phyloP scores from a whole-genome alignment of 108 stramenopile genomes.

The Skeletonema costatum region DNA sequence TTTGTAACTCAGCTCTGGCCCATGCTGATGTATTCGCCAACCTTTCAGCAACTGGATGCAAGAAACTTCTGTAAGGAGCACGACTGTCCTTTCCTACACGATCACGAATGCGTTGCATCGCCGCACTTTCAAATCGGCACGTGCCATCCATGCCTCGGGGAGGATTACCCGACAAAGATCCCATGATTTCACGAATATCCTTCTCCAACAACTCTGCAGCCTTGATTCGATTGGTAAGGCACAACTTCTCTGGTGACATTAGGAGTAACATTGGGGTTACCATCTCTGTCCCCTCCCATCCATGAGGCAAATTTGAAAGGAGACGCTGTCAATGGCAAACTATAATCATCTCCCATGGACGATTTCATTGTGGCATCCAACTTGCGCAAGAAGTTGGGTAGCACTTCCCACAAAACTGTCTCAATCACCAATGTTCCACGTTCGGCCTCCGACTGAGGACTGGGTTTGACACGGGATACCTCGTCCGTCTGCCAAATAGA shows the following conservation, averaged over 20 bases:
- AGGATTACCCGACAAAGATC: slow-evolving; percentile 59
- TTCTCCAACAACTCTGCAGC: slow-evolving; percentile 77
- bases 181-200: slow-evolving; percentile 68
- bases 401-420: slow-evolving; percentile 93
- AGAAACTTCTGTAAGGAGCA: slow-evolving; percentile 73
- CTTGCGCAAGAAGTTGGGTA: slow-evolving; percentile 89
- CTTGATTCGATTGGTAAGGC: slow-evolving; percentile 78
- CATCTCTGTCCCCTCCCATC: slow-evolving; percentile 99
- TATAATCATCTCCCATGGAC: slow-evolving; percentile 54
- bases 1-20: slow-evolving; percentile 62
- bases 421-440: slow-evolving; percentile 93
- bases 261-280: slow-evolving; percentile 97
- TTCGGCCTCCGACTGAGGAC: slow-evolving; percentile 92
- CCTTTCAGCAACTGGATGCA: slow-evolving; percentile 67
- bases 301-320: slow-evolving; percentile 94
- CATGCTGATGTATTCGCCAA: slow-evolving; percentile 60
- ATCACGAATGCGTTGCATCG: slow-evolving; percentile 46
- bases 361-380: slow-evolving; percentile 80
- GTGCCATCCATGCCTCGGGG: slow-evolving; percentile 15
- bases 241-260: slow-evolving; percentile 89
- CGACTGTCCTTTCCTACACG: slow-evolving; percentile 58
- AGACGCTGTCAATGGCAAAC: slow-evolving; percentile 80
- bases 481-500: slow-evolving; percentile 90
- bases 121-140: slow-evolving; percentile 15
- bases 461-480: slow-evolving; percentile 88